These are phyloP conservation scores for Kitagawia praeruptora DNA, from an alignment of 129 eudicot genomes.

Conservation along the genomic window DNA sequence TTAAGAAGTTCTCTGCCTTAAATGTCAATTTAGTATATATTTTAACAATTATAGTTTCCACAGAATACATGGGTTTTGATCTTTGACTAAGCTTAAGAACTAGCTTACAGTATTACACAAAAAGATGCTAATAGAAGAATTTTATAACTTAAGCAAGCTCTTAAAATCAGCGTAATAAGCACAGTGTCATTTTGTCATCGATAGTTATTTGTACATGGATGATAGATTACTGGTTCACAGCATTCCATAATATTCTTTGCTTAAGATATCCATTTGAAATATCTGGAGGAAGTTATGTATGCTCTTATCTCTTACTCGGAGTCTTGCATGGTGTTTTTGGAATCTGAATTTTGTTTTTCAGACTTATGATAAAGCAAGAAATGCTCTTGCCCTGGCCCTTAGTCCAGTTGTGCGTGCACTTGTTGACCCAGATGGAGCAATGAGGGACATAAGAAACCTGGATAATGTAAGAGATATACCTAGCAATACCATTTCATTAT, in stretches of 20 bases:
- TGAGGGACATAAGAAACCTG: slow-evolving; percentile 65
- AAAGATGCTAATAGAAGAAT: not conserved
- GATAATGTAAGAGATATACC: slow-evolving; percentile 51
- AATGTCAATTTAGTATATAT: not conserved
- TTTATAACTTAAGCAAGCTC: not conserved
- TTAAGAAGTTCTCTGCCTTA: not conserved
- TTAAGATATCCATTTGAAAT: not conserved
- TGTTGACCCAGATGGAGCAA: slow-evolving; percentile 97
- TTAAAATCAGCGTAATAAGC: not conserved
- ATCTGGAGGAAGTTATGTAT: not conserved
- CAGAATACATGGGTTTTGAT: not conserved
- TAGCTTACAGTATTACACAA: not conserved
- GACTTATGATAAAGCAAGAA: slow-evolving; percentile 96
- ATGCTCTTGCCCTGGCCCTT: slow-evolving; percentile 94
- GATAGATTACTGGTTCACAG: not conserved
- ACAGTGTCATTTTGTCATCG: not conserved
- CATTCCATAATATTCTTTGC: not conserved
- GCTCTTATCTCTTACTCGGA: not conserved
- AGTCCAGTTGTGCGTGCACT: slow-evolving; percentile 98
- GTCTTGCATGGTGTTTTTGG: not conserved
- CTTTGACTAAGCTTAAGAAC: not conserved
- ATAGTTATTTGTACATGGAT: not conserved
- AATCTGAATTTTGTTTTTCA: slow-evolving; percentile 22
- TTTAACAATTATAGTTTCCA: not conserved
- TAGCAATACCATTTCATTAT: not conserved